Conservation (phyloP, 345 rosid genomes). For the Hibiscus tridactylites region DNA sequence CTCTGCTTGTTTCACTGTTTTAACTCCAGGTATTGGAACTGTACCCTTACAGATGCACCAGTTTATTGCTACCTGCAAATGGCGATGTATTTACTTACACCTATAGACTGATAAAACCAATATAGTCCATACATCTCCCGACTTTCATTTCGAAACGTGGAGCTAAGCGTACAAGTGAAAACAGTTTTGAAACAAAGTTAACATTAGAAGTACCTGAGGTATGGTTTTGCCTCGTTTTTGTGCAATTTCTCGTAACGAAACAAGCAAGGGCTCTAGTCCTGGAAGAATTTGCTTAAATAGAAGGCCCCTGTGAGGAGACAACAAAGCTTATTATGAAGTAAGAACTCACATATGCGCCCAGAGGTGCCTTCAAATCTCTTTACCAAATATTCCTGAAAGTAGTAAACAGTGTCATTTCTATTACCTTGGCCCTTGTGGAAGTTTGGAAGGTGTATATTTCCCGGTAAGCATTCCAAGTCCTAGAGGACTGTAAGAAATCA, state of each 20-base stretch:
- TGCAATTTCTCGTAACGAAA: slow-evolving; percentile 44
- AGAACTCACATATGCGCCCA: not conserved
- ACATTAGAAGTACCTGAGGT: slow-evolving; percentile 39
- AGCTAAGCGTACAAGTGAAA: not conserved
- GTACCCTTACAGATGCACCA: slow-evolving; percentile 91
- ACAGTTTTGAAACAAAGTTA: not conserved
- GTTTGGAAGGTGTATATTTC: slow-evolving; percentile 61
- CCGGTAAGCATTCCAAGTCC: slow-evolving; percentile 96
- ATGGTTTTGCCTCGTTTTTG: slow-evolving; percentile 51
- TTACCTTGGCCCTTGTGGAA: slow-evolving; percentile 83
- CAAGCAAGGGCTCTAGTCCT: slow-evolving; percentile 59
- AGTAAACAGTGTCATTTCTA: not conserved
- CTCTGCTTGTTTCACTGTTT: slow-evolving; percentile 58
- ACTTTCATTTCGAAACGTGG: not conserved
- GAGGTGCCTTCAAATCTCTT: too few species aligned
- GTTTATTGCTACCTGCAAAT: slow-evolving; percentile 69
- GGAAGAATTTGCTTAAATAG: slow-evolving; percentile 83
- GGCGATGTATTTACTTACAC: not conserved
- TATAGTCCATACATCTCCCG: not conserved
- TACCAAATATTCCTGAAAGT: too few species aligned
- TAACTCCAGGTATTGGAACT: slow-evolving; percentile 84
- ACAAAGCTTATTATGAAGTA: not conserved
- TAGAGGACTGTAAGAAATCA: slow-evolving; percentile 85
- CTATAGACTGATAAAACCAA: not conserved
- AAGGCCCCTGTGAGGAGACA: slow-evolving; percentile 37